Base-by-base conservation (phyloP, 1,139 yeast species). In the Sugiyamaella sp. region DNA sequence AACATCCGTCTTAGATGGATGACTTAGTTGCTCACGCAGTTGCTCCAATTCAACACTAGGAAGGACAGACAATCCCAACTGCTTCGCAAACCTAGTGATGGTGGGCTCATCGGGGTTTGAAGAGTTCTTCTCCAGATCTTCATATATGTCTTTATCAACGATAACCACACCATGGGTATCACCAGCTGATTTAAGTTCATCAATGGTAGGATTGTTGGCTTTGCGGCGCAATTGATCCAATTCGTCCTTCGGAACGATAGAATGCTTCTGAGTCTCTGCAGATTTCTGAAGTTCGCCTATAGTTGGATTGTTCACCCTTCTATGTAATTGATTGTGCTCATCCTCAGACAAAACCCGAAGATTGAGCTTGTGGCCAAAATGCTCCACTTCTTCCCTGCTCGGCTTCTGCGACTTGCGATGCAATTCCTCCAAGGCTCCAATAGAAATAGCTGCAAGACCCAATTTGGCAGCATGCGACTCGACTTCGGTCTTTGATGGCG, bases 1-100 rank as follows among this genome's bases (percentile, higher is more conserved):
- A 22, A 81, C 70, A 41, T 78, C 79, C 9, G 59, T 60, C 52
- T 59, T 61, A 3, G 64, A 55, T 1, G 69, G 69, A 32, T 49
- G 53, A 21, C 60, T 55, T 22, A 54, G 54, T n/a, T 57, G 60
- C 56, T 60, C 57, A 14, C 62, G 32, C 38, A 49, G 38, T 6
- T 38, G 38, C 4, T 40, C 53, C 19, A 46, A 19, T 43, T 53
- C 61, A 17, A 35, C 47, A 25, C 45, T 43, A 0, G 68, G 51
- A 1, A 75, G 51, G 1, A 67, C 59, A 6, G 65, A 66, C 33
- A 65, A 55, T n/a, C 71, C 73, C 12, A 64, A 55, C 1, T 64
- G 62, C 17, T 57, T 57, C 8, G 74, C 70, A 39, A 66, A 68
- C n/a, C 57, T 55, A 37, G 57, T 49, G 45, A 70, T 49, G 46